phyloP scores from a whole-genome alignment of 352 stramenopile genomes.

The Blastocystis sp. region DNA sequence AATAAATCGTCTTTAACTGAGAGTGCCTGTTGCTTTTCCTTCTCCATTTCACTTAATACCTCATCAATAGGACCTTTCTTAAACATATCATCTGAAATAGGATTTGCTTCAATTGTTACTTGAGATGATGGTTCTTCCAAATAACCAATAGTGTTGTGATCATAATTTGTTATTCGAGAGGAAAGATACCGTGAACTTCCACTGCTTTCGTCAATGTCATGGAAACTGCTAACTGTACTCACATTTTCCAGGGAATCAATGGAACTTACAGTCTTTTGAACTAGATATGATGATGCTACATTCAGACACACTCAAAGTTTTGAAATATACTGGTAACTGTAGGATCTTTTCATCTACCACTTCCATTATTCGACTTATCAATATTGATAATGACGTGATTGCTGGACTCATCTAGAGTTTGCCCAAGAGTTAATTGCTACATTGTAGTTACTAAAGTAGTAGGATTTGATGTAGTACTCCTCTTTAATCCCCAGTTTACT shows the following conservation, averaged over 20 bases:
- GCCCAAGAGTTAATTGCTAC: not conserved
- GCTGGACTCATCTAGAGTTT: conserved; percentile 8
- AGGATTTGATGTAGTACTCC: conserved; percentile 16
- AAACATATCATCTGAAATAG: not conserved
- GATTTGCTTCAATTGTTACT: too few species aligned
- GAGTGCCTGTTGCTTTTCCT: not conserved
- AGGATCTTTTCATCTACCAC: not conserved
- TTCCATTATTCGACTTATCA: conserved; percentile 1
- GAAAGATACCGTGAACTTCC: not conserved
- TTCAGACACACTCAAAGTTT: not conserved
- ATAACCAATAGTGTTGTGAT: not conserved
- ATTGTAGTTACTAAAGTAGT: conserved; percentile 58
- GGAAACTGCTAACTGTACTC: too few species aligned
- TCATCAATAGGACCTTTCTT: not conserved
- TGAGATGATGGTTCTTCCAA: not conserved
- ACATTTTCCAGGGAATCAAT: not conserved
- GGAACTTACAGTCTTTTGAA: not conserved
- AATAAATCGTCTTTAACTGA: not conserved
- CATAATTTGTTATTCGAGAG: not conserved
- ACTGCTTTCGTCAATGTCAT: too few species aligned
- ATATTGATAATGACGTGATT: not conserved
- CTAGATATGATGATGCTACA: not conserved
- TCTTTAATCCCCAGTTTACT: conserved; percentile 2
- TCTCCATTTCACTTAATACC: not conserved
- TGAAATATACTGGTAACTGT: not conserved